Conservation (phyloP, 179 eudicot species). For the Sideroxylon spinosum region DNA sequence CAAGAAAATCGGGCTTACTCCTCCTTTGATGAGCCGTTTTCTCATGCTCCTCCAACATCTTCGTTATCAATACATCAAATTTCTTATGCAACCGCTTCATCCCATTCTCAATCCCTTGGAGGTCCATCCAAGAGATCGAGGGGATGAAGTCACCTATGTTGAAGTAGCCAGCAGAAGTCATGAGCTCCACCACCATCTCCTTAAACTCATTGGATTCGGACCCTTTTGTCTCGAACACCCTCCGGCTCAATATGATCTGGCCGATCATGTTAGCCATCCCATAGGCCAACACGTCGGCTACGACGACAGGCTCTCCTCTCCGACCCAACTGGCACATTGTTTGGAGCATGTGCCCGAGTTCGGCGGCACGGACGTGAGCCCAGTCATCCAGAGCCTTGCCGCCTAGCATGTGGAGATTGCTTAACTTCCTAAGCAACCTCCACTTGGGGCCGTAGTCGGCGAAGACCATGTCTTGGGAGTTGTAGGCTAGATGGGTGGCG, state of each 20-base stretch:
- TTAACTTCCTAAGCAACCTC: constrained; percentile 27
- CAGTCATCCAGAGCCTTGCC: constrained; percentile 35
- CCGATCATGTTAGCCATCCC: constrained; percentile 41
- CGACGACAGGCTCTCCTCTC: constrained; percentile 25
- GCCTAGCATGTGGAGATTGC: constrained; percentile 38
- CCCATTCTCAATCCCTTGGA: constrained; percentile 29
- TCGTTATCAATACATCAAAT: constrained; percentile 21
- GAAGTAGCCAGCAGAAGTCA: constrained; percentile 33
- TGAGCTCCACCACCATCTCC: constrained; percentile 44
- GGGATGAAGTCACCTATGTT: constrained; percentile 33
- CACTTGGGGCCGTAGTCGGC: constrained; percentile 35
- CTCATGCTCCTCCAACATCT: constrained; percentile 28
- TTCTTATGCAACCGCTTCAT: constrained; percentile 32
- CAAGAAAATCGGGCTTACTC: constrained; percentile 32
- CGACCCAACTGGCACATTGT: constrained; percentile 23
- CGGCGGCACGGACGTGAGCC: constrained; percentile 19
- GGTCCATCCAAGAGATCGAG: constrained; percentile 25
- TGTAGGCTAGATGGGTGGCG: constrained; percentile 32
- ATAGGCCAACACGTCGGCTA: constrained; percentile 28
- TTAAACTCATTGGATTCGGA: constrained; percentile 32
- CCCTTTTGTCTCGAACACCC: constrained; percentile 32
- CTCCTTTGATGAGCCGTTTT: constrained; percentile 18
- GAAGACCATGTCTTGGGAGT: constrained; percentile 33
- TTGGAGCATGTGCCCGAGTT: constrained; percentile 29
- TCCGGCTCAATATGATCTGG: constrained; percentile 29